These are phyloP conservation scores for Penicillium desertorum DNA, from an alignment of 495 filamentous ascomycete genomes.

Conservation along the genomic window DNA sequence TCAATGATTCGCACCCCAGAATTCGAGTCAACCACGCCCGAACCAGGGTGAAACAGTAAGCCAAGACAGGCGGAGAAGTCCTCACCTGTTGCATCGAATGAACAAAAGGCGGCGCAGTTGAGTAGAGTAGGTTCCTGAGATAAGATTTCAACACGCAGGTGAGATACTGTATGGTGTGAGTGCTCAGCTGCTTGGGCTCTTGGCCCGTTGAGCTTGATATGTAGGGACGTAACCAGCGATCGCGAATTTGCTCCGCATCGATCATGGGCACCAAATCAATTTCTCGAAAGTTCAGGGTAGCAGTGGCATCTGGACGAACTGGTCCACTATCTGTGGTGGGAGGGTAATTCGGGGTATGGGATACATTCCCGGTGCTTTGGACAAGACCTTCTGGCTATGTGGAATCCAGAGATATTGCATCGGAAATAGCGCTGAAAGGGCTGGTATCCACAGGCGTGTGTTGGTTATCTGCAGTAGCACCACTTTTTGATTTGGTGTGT, in stretches of 20 bases:
- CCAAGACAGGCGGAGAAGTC: conserved; percentile 29
- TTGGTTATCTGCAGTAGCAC: background rate
- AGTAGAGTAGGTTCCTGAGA: conserved; percentile 28
- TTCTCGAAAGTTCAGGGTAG: conserved; percentile 8
- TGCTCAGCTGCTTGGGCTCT: conserved; percentile 36
- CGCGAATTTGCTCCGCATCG: conserved; percentile 40
- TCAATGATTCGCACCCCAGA: too few species aligned
- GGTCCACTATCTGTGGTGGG: background rate
- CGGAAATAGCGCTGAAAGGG: background rate
- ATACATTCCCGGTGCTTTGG: background rate
- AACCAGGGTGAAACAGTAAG: conserved; percentile 45
- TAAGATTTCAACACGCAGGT: conserved; percentile 43
- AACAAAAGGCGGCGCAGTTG: conserved; percentile 39
- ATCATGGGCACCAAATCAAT: conserved; percentile 32
- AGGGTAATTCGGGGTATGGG: background rate
- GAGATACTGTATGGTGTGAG: conserved; percentile 37
- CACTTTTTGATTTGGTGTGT: conserved; percentile 6
- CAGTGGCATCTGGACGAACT: background rate
- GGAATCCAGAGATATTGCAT: background rate
- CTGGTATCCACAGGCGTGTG: background rate
- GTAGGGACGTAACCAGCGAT: conserved; percentile 38
- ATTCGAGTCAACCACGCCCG: conserved; percentile 49
- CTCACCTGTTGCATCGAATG: conserved; percentile 34
- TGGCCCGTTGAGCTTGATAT: conserved; percentile 36
- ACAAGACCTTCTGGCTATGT: background rate